phyloP scores from a whole-genome alignment of 495 filamentous ascomycete genomes.

The Tricharina praecox region DNA sequence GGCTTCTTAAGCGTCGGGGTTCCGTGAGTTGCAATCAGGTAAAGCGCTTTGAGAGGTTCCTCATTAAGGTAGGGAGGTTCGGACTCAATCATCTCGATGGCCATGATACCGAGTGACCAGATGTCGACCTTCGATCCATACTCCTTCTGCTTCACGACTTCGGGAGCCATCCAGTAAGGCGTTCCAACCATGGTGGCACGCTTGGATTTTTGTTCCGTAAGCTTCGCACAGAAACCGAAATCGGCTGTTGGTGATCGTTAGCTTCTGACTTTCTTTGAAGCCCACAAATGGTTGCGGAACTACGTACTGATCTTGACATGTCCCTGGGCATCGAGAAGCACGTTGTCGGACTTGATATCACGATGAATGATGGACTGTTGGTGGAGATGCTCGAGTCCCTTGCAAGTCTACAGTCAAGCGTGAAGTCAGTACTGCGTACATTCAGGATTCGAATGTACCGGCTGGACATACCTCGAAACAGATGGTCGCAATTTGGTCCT shows the following conservation, averaged over 20 bases:
- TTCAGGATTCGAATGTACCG: background rate
- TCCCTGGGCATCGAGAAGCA: conserved; percentile 78
- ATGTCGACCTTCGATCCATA: conserved; percentile 97
- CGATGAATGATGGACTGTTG: conserved; percentile 94
- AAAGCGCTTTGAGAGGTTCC: conserved; percentile 90
- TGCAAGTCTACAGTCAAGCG: conserved; percentile 54
- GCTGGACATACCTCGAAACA: conserved; percentile 62
- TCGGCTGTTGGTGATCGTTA: conserved; percentile 44
- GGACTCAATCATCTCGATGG: conserved; percentile 98
- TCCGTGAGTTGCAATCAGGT: conserved; percentile 93
- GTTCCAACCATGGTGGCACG: conserved; percentile 98
- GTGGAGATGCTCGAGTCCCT: conserved; percentile 84
- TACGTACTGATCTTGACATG: conserved; percentile 94
- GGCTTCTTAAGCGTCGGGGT: conserved; percentile 94
- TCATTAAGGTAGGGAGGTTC: conserved; percentile 97
- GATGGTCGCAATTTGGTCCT: conserved; percentile 94
- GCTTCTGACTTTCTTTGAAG: conserved; percentile 1
- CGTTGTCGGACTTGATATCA: conserved; percentile 98
- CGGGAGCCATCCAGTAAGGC: conserved; percentile 99
- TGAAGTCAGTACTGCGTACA: background rate
- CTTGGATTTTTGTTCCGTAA: conserved; percentile 91
- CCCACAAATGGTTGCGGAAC: background rate
- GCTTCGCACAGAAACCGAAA: conserved; percentile 98
- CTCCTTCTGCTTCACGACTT: conserved; percentile 98
- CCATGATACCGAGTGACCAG: conserved; percentile 98